phyloP scores from a whole-genome alignment of 78 protist genomes.

The Dictyostelium capitatum region DNA sequence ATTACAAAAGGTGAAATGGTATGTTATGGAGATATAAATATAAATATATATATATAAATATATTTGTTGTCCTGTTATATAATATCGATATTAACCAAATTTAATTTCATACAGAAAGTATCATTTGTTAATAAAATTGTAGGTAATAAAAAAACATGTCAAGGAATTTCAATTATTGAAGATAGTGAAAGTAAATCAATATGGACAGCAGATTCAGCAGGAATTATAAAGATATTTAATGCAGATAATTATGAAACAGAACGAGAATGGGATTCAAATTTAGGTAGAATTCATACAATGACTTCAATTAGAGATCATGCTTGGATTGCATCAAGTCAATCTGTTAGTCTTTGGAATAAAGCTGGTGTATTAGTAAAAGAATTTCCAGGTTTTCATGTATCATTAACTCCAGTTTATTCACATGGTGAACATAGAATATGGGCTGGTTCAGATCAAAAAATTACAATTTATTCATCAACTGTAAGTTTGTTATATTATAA shows the following conservation, averaged over 20 bases:
- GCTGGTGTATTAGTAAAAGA: conserved; percentile 22
- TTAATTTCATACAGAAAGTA: conserved; percentile 14
- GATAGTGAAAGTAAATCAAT: background rate
- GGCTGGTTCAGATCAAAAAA: conserved; percentile 76
- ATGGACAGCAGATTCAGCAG: conserved; percentile 69
- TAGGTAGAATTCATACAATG: conserved; percentile 59
- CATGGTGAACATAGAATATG: conserved; percentile 71
- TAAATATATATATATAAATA: background rate
- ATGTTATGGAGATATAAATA: background rate
- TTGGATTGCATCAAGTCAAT: conserved; percentile 49
- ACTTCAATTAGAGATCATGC: conserved; percentile 33
- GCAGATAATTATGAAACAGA: conserved; percentile 18
- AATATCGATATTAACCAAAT: no score
- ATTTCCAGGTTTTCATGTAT: conserved; percentile 54
- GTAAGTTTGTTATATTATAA: background rate
- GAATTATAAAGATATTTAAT: conserved; percentile 26
- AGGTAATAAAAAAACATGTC: conserved; percentile 57
- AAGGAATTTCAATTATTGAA: conserved; percentile 44
- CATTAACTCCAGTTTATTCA: conserved; percentile 56
- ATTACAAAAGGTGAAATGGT: conserved; percentile 32
- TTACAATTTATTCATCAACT: conserved; percentile 28
- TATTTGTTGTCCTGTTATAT: no score
- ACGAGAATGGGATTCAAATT: conserved; percentile 34
- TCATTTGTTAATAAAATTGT: conserved; percentile 38
- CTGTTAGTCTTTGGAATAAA: conserved; percentile 50